These are phyloP conservation scores for Mycena indigotica DNA, from an alignment of 768 basidiomycete species.

Conservation along the genomic window DNA sequence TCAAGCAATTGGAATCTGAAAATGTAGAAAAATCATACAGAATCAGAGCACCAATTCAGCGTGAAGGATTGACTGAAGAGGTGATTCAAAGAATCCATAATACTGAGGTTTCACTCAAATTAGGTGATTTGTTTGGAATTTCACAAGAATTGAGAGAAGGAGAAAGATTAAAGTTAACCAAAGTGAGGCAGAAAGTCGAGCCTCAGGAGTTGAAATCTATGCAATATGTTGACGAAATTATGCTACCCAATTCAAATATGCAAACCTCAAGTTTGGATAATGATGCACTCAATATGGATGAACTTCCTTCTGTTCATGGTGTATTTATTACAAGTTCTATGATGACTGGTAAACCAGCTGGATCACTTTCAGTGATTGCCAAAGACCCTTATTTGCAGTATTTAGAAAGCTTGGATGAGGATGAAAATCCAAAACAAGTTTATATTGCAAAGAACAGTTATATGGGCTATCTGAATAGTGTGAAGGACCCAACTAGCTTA, in stretches of 20 bases:
- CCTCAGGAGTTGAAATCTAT: background rate
- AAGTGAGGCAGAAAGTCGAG: background rate
- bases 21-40: background rate
- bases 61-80: background rate
- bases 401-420: background rate
- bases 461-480: no score
- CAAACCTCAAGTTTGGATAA: background rate
- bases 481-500: no score
- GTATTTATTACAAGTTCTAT: background rate
- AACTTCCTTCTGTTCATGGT: background rate
- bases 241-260: background rate
- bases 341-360: background rate
- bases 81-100: background rate
- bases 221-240: background rate
- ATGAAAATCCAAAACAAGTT: background rate
- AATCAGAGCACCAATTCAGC: background rate
- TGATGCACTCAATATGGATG: background rate
- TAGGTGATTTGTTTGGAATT: constrained; percentile 1
- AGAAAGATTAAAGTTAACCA: background rate
- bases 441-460: no score
- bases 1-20: background rate
- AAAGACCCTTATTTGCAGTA: constrained; percentile 4
- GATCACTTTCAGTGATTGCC: background rate
- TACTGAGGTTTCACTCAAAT: background rate
- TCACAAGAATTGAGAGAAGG: background rate